These are phyloP conservation scores for Microbotryum intermedium DNA, from an alignment of 1,284 basidiomycete species.

Conservation along the genomic window DNA sequence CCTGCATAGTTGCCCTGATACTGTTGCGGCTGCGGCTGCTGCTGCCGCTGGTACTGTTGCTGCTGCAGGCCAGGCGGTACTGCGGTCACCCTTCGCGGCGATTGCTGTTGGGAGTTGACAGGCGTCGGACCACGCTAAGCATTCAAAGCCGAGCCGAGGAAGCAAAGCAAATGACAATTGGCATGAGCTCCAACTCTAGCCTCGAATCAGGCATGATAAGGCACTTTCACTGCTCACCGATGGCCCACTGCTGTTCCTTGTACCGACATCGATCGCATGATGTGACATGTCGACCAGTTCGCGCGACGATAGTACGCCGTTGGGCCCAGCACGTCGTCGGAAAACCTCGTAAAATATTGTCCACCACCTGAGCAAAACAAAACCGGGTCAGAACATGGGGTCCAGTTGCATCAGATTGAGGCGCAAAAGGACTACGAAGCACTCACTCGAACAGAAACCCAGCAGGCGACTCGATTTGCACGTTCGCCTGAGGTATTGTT, in stretches of 20 bases:
- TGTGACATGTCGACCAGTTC: constrained; percentile 4
- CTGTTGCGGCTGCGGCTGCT: background rate
- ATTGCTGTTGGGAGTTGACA: background rate
- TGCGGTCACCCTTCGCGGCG: background rate
- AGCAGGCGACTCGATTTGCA: constrained; percentile 15
- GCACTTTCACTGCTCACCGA: background rate
- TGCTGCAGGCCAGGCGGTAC: background rate
- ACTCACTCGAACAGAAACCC: constrained; percentile 25
- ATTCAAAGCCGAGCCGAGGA: background rate
- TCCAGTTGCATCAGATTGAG: background rate
- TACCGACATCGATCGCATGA: constrained; percentile 4
- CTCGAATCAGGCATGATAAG: background rate
- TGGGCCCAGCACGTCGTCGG: background rate
- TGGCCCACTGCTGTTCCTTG: background rate
- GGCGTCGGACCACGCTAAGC: background rate
- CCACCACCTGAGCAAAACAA: constrained; percentile 18
- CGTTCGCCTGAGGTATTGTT: constrained; percentile 12
- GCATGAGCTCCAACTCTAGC: background rate
- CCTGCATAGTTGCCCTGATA: background rate
- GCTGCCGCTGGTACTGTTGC: constrained; percentile 1
- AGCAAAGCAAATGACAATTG: no score
- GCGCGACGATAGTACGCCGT: background rate
- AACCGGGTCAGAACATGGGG: background rate
- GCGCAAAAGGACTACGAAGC: background rate
- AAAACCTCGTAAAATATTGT: constrained; percentile 29